Percentiles rank a stretch among this genome's conserved stretches.
phyloP scores from a whole-genome alignment of 73 alveolate genomes.

The Paramecium bursaria region DNA sequence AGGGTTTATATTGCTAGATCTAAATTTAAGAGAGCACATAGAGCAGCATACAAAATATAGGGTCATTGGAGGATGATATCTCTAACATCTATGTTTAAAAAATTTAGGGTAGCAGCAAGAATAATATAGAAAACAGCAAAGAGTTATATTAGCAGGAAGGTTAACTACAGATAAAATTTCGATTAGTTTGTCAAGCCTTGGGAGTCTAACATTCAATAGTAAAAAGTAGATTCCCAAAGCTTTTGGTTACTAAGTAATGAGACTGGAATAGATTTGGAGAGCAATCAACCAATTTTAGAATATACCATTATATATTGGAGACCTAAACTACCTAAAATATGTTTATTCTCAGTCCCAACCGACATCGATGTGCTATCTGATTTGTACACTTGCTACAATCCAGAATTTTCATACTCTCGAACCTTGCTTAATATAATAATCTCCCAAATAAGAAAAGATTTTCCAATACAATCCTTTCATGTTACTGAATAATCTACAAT shows the following conservation, averaged over 20 bases:
- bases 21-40: slow-evolving; percentile 69
- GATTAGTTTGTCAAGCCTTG: slow-evolving; percentile 41
- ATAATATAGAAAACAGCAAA: slow-evolving; percentile 44
- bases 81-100: slow-evolving; percentile 71
- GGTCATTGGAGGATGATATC: slow-evolving; percentile 78
- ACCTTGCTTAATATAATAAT: slow-evolving; percentile 31
- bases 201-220: slow-evolving; percentile 21
- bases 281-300: slow-evolving; percentile 34
- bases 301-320: slow-evolving; percentile 10
- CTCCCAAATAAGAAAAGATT: slow-evolving; percentile 38
- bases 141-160: slow-evolving; percentile 10
- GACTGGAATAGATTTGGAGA: background rate
- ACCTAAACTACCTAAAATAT: slow-evolving; percentile 44
- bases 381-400: slow-evolving; percentile 36
- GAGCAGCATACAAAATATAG: slow-evolving; percentile 73
- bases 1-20: slow-evolving; percentile 77
- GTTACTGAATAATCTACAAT: slow-evolving; percentile 37
- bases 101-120: slow-evolving; percentile 72
- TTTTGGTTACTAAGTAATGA: slow-evolving; percentile 44
- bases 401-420: slow-evolving; percentile 34
- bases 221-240: slow-evolving; percentile 10
- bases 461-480: slow-evolving; percentile 40
- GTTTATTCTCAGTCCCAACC: slow-evolving; percentile 28
- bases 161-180: background rate
- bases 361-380: slow-evolving; percentile 51